Evolutionary conservation across 108 stramenopile genomes (phyloP), one percentile per base, ranked within the genome.

Genomic region (Pseudonitzschia delicatissima): DNA sequence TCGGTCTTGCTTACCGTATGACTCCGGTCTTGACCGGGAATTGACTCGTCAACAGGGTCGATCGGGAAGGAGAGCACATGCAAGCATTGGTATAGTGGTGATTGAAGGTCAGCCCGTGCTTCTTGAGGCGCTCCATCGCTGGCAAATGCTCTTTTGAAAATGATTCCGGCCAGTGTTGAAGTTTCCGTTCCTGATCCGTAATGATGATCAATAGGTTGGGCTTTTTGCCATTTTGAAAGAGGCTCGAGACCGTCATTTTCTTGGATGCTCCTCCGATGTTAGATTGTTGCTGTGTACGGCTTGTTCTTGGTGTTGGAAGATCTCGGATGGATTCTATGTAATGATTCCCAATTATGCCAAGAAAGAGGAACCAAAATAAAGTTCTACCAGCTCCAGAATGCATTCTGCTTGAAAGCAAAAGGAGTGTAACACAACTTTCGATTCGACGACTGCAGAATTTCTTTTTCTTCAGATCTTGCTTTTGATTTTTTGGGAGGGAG

Each of bases 181-280:
- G n/a, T 25, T 40, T 45, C 0, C 84, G 78, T 42, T 85, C 81
- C 68, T 85, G 84, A 63, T 85, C 84, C n/a, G 84, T 80, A 4
- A 85, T 72, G 27, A 85, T 79, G 31, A 85, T 50, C 28, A 85
- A 58, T 5, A 85, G 62, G 40, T 85, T 85, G 4, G 84, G 84
- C 4, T 60, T 45, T 37, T 62, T 62, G 5, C 67, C 67, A 59
- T 48, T 68, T 36, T 58, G 57, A 47, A 68, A 68, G 4, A 68
- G 57, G 17, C 34, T 6, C 13, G 67, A 68, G 23, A 68, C 52
- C 21, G 52, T 23, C 66, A 67, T 67, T 18, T 21, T 48, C 1
- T 48, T 2, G n/a, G n/a, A n/a, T n/a, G n/a, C n/a, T n/a, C n/a
- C n/a, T n/a, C n/a, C n/a, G n/a, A n/a, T n/a, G n/a, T n/a, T n/a